phyloP scores from a whole-genome alignment of 1,284 basidiomycete species.

The Cryptococcus deneoformans region DNA sequence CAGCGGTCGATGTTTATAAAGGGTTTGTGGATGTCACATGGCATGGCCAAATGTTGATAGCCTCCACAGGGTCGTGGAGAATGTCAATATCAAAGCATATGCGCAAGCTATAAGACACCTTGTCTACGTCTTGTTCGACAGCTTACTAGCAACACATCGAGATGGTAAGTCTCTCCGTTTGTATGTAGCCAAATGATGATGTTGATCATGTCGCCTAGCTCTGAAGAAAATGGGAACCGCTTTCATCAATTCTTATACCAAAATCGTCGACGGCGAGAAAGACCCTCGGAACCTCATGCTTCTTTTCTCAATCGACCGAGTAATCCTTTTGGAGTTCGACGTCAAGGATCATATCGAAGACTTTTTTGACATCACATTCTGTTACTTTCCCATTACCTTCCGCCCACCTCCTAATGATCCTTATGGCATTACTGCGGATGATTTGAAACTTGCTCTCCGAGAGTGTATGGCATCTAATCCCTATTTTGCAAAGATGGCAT shows the following conservation, averaged over 20 bases:
- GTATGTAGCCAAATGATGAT: neutral
- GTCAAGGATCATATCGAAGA: conserved; percentile 69
- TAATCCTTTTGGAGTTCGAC: conserved; percentile 86
- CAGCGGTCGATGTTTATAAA: conserved; percentile 64
- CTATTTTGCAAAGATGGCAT: conserved; percentile 75
- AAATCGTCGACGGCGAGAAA: conserved; percentile 89
- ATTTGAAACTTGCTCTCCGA: conserved; percentile 69
- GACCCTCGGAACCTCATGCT: conserved; percentile 93
- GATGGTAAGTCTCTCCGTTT: conserved; percentile 56
- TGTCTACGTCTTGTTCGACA: conserved; percentile 80
- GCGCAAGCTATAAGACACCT: conserved; percentile 77
- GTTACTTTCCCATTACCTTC: conserved; percentile 99
- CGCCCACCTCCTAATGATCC: conserved; percentile 91
- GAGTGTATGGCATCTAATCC: conserved; percentile 74
- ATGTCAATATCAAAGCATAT: conserved; percentile 76
- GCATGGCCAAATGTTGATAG: neutral
- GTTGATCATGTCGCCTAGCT: conserved; percentile 48
- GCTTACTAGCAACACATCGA: conserved; percentile 68
- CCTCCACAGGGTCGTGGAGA: conserved; percentile 62
- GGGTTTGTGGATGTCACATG: conserved; percentile 55
- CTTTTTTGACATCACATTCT: conserved; percentile 93
- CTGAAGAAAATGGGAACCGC: conserved; percentile 67
- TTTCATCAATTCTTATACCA: conserved; percentile 72
- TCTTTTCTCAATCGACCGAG: conserved; percentile 81
- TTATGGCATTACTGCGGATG: conserved; percentile 86